phyloP scores from a whole-genome alignment of 257 asterid genomes.

The Gentiana dahurica region DNA sequence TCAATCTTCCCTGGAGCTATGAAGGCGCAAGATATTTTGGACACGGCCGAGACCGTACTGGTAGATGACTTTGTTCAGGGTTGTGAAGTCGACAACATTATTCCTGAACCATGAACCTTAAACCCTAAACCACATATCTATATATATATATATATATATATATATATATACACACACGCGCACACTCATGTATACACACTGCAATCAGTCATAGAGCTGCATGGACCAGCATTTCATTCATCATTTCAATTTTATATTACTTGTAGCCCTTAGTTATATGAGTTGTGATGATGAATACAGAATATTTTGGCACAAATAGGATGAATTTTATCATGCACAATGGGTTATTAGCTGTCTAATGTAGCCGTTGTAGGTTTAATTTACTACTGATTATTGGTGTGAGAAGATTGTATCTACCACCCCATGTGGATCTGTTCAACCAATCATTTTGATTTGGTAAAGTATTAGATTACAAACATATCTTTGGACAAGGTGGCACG shows the following conservation, averaged over 20 bases:
- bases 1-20: no score
- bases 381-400: constrained; percentile 2
- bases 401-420: constrained; percentile 8
- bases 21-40: no score
- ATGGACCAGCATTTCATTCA: no score
- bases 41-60: no score
- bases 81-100: no score
- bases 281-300: constrained; percentile 15
- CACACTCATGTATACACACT: not conserved
- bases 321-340: not conserved
- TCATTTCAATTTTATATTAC: not conserved
- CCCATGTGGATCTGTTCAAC: constrained; percentile 3
- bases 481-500: not conserved
- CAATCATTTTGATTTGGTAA: not conserved
- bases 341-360: constrained; percentile 21
- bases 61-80: no score
- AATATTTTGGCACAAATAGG: constrained; percentile 8
- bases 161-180: not conserved
- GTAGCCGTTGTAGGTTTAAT: constrained; percentile 14
- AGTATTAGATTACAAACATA: not conserved
- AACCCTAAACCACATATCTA: not conserved
- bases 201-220: not conserved
- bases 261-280: constrained; percentile 4
- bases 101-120: no score
- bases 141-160: no score